Conservation (phyloP, 441 rosid genomes). For the Gossypium gossypioides region DNA sequence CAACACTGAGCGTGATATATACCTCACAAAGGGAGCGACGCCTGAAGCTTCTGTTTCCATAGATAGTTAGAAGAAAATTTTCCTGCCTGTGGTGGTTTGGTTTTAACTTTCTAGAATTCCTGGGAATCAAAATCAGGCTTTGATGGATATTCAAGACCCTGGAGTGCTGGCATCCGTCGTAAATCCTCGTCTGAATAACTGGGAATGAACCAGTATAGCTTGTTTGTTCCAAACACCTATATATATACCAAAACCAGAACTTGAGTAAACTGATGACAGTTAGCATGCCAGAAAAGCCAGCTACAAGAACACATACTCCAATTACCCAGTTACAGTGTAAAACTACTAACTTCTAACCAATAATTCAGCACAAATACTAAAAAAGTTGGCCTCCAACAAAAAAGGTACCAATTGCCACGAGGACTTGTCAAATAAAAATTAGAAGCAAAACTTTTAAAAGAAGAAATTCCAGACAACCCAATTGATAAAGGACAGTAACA, state of each 20-base stretch:
- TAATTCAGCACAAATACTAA: not conserved
- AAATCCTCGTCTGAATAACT: constrained; percentile 69
- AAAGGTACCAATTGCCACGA: not conserved
- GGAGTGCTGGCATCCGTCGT: constrained; percentile 63
- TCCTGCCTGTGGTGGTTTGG: constrained; percentile 7
- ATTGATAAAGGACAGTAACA: not conserved
- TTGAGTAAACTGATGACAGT: not conserved
- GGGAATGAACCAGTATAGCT: constrained; percentile 60
- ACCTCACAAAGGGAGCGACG: constrained; percentile 11
- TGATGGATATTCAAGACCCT: constrained; percentile 73
- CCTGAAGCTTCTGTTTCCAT: constrained; percentile 11
- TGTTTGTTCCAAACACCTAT: constrained; percentile 70
- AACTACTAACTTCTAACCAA: not conserved
- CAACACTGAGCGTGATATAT: constrained; percentile 5
- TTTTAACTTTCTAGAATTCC: constrained; percentile 36
- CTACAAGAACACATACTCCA: not conserved
- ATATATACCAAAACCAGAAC: constrained; percentile 7
- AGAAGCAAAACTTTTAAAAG: not conserved
- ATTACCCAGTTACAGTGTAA: not conserved
- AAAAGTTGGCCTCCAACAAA: not conserved
- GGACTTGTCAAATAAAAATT: not conserved
- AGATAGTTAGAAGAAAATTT: constrained; percentile 22
- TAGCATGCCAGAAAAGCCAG: not conserved
- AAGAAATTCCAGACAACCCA: not conserved
- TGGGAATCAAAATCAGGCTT: constrained; percentile 63